These are phyloP conservation scores for Plectosphaerella plurivora DNA, from an alignment of 2,329 filamentous ascomycete genomes.

Conservation along the genomic window DNA sequence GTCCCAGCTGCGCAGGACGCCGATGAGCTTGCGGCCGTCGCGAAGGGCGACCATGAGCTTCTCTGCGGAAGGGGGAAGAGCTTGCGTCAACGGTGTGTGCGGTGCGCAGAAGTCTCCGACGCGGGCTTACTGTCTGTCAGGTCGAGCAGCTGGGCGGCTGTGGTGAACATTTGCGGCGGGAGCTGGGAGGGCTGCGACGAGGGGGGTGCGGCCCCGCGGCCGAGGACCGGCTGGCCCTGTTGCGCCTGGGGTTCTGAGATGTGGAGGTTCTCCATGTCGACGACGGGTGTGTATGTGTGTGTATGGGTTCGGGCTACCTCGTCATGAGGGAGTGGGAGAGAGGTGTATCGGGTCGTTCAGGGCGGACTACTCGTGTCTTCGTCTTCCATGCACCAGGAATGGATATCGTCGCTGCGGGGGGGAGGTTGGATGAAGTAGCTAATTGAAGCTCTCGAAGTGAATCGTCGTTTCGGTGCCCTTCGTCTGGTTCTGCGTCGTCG, in stretches of 20 bases:
- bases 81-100: slow-evolving; percentile 4
- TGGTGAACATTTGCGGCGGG: slow-evolving; percentile 97
- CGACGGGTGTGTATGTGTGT: slow-evolving; percentile 3
- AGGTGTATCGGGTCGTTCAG: neutral
- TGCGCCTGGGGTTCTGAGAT: slow-evolving; percentile 38
- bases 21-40: slow-evolving; percentile 90
- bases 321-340: neutral
- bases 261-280: slow-evolving; percentile 49
- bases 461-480: too few relatives aligned
- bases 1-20: slow-evolving; percentile 92
- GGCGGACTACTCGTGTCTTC: neutral
- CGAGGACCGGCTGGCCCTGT: slow-evolving; percentile 27
- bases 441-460: too few relatives aligned
- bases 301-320: neutral
- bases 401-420: too few relatives aligned
- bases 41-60: slow-evolving; percentile 90
- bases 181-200: slow-evolving; percentile 45
- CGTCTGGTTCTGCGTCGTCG: too few relatives aligned
- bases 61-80: slow-evolving; percentile 49
- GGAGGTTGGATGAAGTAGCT: too few relatives aligned
- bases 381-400: neutral
- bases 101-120: neutral
- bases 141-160: slow-evolving; percentile 90
- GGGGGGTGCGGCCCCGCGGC: slow-evolving; percentile 26
- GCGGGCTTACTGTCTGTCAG: slow-evolving; percentile 84